phyloP scores from a whole-genome alignment of 106 monocot genomes.

The Allium cepa region DNA sequence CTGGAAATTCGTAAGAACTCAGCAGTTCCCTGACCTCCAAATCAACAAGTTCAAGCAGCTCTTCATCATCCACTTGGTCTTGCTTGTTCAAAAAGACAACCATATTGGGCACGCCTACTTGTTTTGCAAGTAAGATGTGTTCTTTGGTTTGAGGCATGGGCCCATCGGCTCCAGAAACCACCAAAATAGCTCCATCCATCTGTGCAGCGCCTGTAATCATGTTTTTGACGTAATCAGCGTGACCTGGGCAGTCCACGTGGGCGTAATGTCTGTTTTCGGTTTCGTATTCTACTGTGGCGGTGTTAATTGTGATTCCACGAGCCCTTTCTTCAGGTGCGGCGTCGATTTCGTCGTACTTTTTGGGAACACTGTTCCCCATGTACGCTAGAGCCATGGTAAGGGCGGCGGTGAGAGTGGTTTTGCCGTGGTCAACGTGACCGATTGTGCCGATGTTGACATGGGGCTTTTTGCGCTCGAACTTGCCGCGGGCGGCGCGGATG shows the following conservation, averaged over 20 bases:
- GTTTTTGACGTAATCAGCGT: constrained; percentile 76
- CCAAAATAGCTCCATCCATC: constrained; percentile 80
- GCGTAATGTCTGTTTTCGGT: constrained; percentile 70
- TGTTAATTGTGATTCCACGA: constrained; percentile 80
- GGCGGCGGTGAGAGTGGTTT: constrained; percentile 67
- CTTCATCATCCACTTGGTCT: constrained; percentile 89
- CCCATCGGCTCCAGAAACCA: constrained; percentile 66
- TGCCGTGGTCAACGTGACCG: constrained; percentile 74
- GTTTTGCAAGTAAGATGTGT: constrained; percentile 70
- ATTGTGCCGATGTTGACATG: constrained; percentile 65
- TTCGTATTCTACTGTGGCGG: constrained; percentile 83
- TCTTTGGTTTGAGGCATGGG: constrained; percentile 87
- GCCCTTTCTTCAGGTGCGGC: constrained; percentile 77
- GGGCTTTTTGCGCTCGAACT: constrained; percentile 59
- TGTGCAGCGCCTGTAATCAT: constrained; percentile 81
- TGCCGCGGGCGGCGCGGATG: constrained; percentile 54
- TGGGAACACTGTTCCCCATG: constrained; percentile 32
- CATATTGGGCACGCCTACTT: constrained; percentile 85
- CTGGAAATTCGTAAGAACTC: constrained; percentile 77
- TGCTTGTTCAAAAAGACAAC: constrained; percentile 95
- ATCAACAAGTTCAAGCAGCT: constrained; percentile 74
- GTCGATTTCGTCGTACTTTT: constrained; percentile 81
- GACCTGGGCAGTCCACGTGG: constrained; percentile 76
- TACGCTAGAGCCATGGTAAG: constrained; percentile 58
- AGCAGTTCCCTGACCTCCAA: constrained; percentile 88